Evolutionary conservation across 805 yeast species (phyloP), one percentile per base, ranked within the genome.

Genomic region (Candida nonsorbophila): DNA sequence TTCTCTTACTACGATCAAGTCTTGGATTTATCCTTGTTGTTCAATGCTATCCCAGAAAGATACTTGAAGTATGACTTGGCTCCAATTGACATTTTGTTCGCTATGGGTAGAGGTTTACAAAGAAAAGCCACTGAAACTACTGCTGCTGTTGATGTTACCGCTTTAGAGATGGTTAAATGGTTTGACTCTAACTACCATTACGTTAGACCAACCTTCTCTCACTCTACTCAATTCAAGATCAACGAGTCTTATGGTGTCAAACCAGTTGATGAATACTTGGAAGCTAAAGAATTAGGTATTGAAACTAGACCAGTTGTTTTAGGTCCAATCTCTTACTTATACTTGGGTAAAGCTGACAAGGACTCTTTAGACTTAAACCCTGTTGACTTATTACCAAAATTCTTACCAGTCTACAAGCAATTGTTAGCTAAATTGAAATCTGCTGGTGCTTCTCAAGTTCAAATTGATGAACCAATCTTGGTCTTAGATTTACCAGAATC

Each of bases 21-120:
- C 46, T 74, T 92, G 54, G 98, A 92, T 61, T 72, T 84, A 55
- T 86, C 97, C 34, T 69, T 85, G 46, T 70, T 90, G 58, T 87
- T 92, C 82, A 92, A 92, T 58, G 97, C 80, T 49, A 76, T 92
- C 60, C 98, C 98, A 61, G 94, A 86, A 54, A 84, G 97, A 70
- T 92, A 92, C 81, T 72, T 90, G 69, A 83, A 92, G 75, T 85
- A 72, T 69, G 78, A 81, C 53, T 78, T 92, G 61, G 77, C 86
- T 45, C 80, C 86, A 61, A 74, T 92, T 49, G 98, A 92, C 69
- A 84, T 86, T 41, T 69, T 84, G 55, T 92, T 92, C 63, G 98
- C 98, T 58, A 92, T 92, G 97, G 98, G 97, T 70, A 87, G 98
- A 79, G 98, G 98, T 80, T 77, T 92, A 64, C 98, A 92, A 75